Evolutionary conservation across 345 rosid genomes (phyloP), one percentile per base, ranked within the genome.

Genomic region (Anastatica hierochuntica): DNA sequence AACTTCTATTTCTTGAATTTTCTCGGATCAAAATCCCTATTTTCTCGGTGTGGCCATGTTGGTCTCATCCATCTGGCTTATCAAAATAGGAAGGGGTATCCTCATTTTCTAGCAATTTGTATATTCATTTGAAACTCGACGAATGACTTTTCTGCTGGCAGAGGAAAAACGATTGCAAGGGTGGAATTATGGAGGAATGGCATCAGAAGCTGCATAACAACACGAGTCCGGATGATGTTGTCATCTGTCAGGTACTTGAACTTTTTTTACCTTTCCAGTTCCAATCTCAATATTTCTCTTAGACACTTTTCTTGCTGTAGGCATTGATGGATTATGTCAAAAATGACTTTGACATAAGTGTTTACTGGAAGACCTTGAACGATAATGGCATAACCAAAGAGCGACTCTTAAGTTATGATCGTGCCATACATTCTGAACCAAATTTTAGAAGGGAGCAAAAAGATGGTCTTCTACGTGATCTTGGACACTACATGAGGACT

Each of bases 151-250:
- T 8, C 42, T 38, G 13, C 27, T 42, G 16, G 57, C 75, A 92
- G 99, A 85, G 99, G 61, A 77, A 88, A 12, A 92, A 88, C 78
- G 70, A 80, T 19, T 92, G 99, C 80, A 85, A 85, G 73, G 98
- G 99, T 72, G 96, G 84, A 72, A 83, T 92, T 74, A 92, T 92
- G 97, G 99, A 92, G 78, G 95, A 92, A 74, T 92, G 99, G 99
- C 99, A 92, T 78, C 99, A 92, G 75, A 92, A 92, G 73, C 76
- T 92, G 62, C 99, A 92, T 64, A 92, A 92, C 60, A 88, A 92
- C 78, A 92, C 99, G 30, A 92, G 99, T 75, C 99, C 99, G 19
- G 99, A 92, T 71, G 99, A 92, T 77, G 82, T 92, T 57, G 44
- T 88, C 66, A 92, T 92, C 66, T 92, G 97, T 74, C 94, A 92